phyloP scores from a whole-genome alignment of 306 rosid species.

The Fagus sylvatica region DNA sequence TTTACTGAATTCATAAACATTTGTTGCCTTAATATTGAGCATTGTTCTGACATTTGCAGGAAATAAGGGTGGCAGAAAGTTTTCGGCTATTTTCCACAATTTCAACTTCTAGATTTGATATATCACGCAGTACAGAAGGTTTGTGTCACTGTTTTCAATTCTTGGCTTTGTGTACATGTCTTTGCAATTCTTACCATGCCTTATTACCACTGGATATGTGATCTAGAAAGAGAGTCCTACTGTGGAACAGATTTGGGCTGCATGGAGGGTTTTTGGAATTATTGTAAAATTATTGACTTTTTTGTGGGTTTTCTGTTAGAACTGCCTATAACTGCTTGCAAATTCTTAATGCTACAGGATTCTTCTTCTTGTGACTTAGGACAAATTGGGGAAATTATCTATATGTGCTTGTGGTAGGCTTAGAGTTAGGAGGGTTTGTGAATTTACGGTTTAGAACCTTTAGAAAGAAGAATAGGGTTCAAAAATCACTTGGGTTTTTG shows the following conservation, averaged over 20 bases:
- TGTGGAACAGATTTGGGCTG: not conserved
- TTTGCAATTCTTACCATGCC: not conserved
- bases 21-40: not conserved
- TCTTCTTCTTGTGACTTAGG: no score
- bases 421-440: no score
- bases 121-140: conserved; percentile 58
- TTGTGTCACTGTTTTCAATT: conserved; percentile 9
- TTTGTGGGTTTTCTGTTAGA: not conserved
- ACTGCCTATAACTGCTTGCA: not conserved
- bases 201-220: not conserved
- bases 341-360: not conserved
- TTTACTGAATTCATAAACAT: not conserved
- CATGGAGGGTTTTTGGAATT: not conserved
- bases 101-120: conserved; percentile 55
- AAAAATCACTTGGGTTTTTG: no score
- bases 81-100: conserved; percentile 81
- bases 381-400: no score
- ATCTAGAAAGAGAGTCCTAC: not conserved
- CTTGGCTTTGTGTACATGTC: not conserved
- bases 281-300: not conserved
- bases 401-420: no score
- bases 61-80: conserved; percentile 71
- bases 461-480: no score
- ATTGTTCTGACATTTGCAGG: conserved; percentile 47
- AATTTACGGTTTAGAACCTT: no score